Evolutionary conservation across 2,329 filamentous ascomycete species (phyloP), one percentile per base, ranked within the genome.

Genomic region (Colletotrichum zoysiae): DNA sequence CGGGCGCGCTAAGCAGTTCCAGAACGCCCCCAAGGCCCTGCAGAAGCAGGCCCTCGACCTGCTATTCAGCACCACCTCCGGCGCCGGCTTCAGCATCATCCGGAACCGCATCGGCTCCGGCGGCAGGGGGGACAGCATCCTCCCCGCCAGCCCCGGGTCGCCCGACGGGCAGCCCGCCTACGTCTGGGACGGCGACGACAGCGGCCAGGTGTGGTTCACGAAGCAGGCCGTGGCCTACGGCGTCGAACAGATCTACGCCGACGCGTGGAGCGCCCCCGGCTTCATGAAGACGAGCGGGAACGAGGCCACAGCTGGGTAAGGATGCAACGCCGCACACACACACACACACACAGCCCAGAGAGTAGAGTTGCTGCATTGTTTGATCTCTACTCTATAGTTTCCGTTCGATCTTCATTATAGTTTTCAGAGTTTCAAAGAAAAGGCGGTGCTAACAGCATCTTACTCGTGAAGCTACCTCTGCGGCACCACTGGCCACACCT

Each of bases 201-300:
- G 79, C 16, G 84, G 85, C 8, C 87, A 89, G 78, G 77, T 89
- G 18, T 88, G 82, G 78, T 79, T 89, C 50, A 83, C 84, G 9
- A 81, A 88, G 77, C 80, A 86, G 76, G 87, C 86, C 1, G 76
- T 80, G 48, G 73, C 61, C 46, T 82, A 83, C 53, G 81, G 81
- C 1, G 80, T 83, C 23, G 78, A 77, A 67, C 78, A 77, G 0
- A 80, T 84, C 23, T 84, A 84, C 44, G 82, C 81, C 3, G 81
- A 86, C 74, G 84, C 84, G 1, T 86, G 84, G 84, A 82, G 79
- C 67, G 84, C 84, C 0, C 84, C 84, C 0, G 83, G 83, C 0
- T 86, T 82, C 75, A 86, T 86, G 84, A 86, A 86, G 76, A 84
- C 83, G 1, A 85, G 81, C 67, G 78, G 79, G 2, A 78, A 77